Conservation (phyloP, 805 yeast genomes). For the Teunomyces funiuensis region DNA sequence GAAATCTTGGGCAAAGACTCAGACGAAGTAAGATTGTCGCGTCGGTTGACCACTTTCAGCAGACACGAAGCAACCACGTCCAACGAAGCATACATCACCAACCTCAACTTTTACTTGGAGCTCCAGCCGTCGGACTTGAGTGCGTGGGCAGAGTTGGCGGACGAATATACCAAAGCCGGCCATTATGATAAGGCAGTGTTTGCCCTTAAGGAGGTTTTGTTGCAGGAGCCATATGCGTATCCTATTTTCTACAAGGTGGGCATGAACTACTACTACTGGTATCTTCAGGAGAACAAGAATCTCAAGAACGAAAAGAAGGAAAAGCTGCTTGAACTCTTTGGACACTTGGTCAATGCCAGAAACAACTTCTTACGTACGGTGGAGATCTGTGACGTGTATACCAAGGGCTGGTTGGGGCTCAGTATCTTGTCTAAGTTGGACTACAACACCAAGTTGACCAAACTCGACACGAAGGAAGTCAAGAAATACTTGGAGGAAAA, state of each 20-base stretch:
- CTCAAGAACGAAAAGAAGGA: conserved; percentile 27
- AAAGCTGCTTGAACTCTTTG: conserved; percentile 25
- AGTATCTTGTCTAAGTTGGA: conserved; percentile 28
- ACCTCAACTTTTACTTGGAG: conserved; percentile 55
- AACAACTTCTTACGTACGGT: conserved; percentile 66
- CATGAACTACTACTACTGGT: conserved; percentile 29
- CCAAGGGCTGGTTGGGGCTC: conserved; percentile 76
- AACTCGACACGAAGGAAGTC: conserved; percentile 20
- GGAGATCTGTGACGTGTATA: conserved; percentile 69
- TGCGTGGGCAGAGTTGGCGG: conserved; percentile 76
- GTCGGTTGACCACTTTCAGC: conserved; percentile 37
- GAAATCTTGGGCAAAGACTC: conserved; percentile 27
- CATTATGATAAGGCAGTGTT: conserved; percentile 66
- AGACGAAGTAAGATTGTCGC: conserved; percentile 37
- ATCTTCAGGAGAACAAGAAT: conserved; percentile 19
- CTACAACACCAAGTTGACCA: conserved; percentile 16
- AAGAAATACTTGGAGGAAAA: conserved; percentile 21
- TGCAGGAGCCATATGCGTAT: conserved; percentile 69
- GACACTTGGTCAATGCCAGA: conserved; percentile 28
- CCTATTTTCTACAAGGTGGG: conserved; percentile 66
- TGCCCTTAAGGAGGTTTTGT: conserved; percentile 67
- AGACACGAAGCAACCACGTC: conserved; percentile 24
- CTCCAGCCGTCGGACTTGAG: conserved; percentile 72
- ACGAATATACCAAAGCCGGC: conserved; percentile 58
- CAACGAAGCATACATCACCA: conserved; percentile 49